Evolutionary conservation across 1,284 basidiomycete species (phyloP), one percentile per base, ranked within the genome.

Genomic region (Rhodofomes roseus): DNA sequence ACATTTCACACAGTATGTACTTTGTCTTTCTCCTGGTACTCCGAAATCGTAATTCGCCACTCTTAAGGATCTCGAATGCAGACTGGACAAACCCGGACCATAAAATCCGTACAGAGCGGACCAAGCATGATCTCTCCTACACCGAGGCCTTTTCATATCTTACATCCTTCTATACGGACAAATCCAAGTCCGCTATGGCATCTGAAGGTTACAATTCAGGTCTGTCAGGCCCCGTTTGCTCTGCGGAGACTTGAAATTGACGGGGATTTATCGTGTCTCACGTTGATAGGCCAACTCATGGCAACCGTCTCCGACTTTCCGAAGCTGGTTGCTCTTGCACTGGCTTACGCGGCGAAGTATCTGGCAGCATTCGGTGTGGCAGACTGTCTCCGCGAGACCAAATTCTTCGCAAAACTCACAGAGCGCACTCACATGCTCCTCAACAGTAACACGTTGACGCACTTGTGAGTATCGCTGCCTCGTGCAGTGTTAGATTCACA

Each of bases 341-440:
- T 98, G 9, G 90, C 92, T 1, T 85, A 92, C 60, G 80, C 87
- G 9, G 84, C 97, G 60, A 76, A 85, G 55, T 86, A 98, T 70
- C 84, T 98, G 16, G 81, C 83, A 14, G 79, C 80, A 0, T 97
- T 95, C 74, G 81, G 81, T 34, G 81, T 97, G 39, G 87, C 90
- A 23, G 87, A 91, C 63, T 84, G 87, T 4, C 84, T 96, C 62
- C 69, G 86, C 8, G 87, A 92, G 68, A 85, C 88, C 0, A 81
- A 82, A 40, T 90, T 92, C 67, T 97, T 95, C 73, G 80, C 77
- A 18, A 86, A 82, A 66, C 98, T 98, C 69, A 81, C 90, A 1
- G 85, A 86, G 40, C 82, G 85, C 48, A 84, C 87, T 0, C 89
- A 93, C 64, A 97, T 98, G 95, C 80, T 95, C 16, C 79, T 99